Evolutionary conservation across 1,139 yeast species (phyloP).

Genomic region (Saccharomyces hybrid): DNA sequence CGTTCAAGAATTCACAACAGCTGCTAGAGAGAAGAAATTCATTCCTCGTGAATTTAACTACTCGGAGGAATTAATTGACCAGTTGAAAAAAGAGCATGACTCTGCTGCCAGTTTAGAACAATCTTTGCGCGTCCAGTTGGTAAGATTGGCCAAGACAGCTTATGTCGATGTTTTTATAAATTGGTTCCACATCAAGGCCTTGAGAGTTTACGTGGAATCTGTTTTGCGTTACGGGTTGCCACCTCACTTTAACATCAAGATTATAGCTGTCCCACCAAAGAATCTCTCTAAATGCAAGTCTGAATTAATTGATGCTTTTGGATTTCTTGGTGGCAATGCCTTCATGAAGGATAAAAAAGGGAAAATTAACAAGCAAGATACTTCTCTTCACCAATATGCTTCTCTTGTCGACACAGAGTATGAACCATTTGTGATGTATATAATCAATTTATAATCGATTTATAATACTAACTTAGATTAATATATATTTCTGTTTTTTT

Average conservation of each 20-base stretch:
- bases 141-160: constrained; percentile 78
- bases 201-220: constrained; percentile 53
- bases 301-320: constrained; percentile 64
- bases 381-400: constrained; percentile 75
- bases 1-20: constrained; percentile 57
- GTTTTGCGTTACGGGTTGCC: constrained; percentile 95
- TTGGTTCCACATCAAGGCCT: constrained; percentile 81
- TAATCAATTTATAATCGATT: constrained; percentile 32
- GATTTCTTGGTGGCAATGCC: constrained; percentile 87
- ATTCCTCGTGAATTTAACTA: constrained; percentile 89
- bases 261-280: constrained; percentile 35
- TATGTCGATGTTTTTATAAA: constrained; percentile 75
- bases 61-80: constrained; percentile 67
- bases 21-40: constrained; percentile 80
- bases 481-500: constrained; percentile 1
- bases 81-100: constrained; percentile 70
- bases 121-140: constrained; percentile 66
- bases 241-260: constrained; percentile 69
- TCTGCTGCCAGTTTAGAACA: constrained; percentile 68
- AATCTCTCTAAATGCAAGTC: constrained; percentile 51
- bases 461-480: constrained; percentile 1
- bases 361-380: constrained; percentile 47
- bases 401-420: constrained; percentile 88
- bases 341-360: constrained; percentile 57
- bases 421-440: constrained; percentile 88